Percentiles rank a stretch among this genome's conserved stretches.
phyloP scores from a whole-genome alignment of 2,329 filamentous ascomycete genomes.

The Furcasterigmium furcatum region DNA sequence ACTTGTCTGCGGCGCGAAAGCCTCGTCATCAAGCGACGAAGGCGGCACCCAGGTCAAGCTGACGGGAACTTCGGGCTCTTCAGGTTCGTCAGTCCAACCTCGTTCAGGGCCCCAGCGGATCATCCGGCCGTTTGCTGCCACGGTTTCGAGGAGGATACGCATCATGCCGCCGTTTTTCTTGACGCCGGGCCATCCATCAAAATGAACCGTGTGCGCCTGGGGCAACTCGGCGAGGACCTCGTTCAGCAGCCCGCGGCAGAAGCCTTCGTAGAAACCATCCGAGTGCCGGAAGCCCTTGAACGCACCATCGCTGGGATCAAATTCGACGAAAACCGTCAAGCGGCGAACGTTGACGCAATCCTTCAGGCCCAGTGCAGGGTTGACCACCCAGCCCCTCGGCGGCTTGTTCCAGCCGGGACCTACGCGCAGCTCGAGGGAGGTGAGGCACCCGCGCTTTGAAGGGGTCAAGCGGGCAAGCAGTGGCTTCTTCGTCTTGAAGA shows the following conservation, averaged over 20 bases:
- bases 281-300: constrained; percentile 66
- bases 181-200: constrained; percentile 67
- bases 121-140: constrained; percentile 41
- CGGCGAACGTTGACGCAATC: constrained; percentile 58
- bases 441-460: constrained; percentile 57
- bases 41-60: constrained; percentile 6
- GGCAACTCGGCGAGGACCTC: constrained; percentile 56
- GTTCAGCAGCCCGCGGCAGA: constrained; percentile 55
- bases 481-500: constrained; percentile 72
- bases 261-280: constrained; percentile 68
- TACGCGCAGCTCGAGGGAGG: constrained; percentile 64
- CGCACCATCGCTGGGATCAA: constrained; percentile 64
- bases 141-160: constrained; percentile 52
- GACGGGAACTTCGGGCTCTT: constrained; percentile 26
- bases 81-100: constrained; percentile 58
- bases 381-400: constrained; percentile 68
- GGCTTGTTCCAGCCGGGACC: constrained; percentile 72
- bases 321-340: constrained; percentile 67
- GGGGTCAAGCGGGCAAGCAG: constrained; percentile 64
- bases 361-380: constrained; percentile 57
- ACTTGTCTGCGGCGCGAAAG: constrained; percentile 6
- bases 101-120: constrained; percentile 67
- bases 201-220: constrained; percentile 55
- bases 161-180: constrained; percentile 65
- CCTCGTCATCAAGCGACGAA: constrained; percentile 1